A percentile compares a stretch with the other conserved stretches of the same genome.
Evolutionary conservation across 2,329 filamentous ascomycete species (phyloP).

Genomic region (Fusarium praegraminearum): DNA sequence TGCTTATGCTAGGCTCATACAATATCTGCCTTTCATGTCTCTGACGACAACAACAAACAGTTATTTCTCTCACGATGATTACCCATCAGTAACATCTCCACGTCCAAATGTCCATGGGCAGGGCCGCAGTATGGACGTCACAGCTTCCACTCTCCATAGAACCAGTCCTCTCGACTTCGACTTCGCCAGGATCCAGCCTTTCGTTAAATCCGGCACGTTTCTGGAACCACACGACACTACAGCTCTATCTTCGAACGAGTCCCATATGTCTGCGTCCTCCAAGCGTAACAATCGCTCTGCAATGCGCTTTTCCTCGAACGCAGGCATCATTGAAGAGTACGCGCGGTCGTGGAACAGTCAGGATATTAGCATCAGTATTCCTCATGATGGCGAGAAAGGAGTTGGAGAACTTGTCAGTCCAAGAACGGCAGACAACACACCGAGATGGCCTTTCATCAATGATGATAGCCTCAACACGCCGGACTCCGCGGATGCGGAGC

Average conservation of each 20-base stretch:
- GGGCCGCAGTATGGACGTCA: constrained; percentile 21
- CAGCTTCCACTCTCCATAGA: constrained; percentile 27
- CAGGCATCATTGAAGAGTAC: constrained; percentile 31
- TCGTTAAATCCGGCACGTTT: not conserved
- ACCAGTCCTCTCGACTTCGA: constrained; percentile 31
- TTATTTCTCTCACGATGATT: constrained; percentile 5
- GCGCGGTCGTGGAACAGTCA: constrained; percentile 18
- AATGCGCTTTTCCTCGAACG: constrained; percentile 22
- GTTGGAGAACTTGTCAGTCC: not conserved
- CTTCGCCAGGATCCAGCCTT: constrained; percentile 17
- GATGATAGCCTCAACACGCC: constrained; percentile 21
- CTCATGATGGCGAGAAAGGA: not conserved
- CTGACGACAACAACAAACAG: not conserved
- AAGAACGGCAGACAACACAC: not conserved
- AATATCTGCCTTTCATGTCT: constrained; percentile 7
- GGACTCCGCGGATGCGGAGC: constrained; percentile 1
- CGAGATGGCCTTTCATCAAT: constrained; percentile 35
- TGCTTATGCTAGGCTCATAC: not conserved
- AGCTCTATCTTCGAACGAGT: not conserved
- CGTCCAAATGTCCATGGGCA: not conserved
- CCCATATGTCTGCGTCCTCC: not conserved
- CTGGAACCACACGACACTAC: not conserved
- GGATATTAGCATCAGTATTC: not conserved
- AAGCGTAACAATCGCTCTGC: not conserved
- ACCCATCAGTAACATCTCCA: not conserved